Evolutionary conservation across 164 flowering plant species (phyloP), one percentile per base, ranked within the genome.

Genomic region (Litsea cubeba): DNA sequence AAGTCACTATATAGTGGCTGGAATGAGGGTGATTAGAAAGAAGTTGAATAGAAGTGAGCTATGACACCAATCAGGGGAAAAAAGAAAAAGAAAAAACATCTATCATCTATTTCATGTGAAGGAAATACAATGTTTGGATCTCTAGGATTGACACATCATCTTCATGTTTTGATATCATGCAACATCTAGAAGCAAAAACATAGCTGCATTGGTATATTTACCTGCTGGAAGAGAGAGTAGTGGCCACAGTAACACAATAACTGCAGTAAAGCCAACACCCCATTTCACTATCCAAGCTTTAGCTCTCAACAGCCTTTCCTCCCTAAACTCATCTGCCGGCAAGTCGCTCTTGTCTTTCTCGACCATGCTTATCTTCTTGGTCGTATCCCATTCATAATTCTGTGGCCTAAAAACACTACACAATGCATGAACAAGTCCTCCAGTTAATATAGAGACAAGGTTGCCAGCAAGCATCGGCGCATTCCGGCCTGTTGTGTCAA

Each of bases 401-500:
- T 95, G 97, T 30, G 99, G 97, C 87, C 85, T 65, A 57, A 87
- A 11, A 24, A 88, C 30, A 73, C 99, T 95, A 60, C 89, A 89
- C 1, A 83, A 49, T 18, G 88, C 93, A 78, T 95, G 99, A 79
- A 95, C 70, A 6, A 82, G 83, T 71, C 97, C 99, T 32, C 99
- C 93, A 2, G 83, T 82, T 12, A 95, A 84, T 75, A 91, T 89
- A 1, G 99, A 91, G 5, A 95, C 97, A 23, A 95, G 90, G 74
- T 95, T 95, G 26, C 99, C 97, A 11, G 93, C 94, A 20, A 95
- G 91, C 97, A 93, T 93, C 11, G 99, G 99, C 11, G 95, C 97
- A 76, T 95, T 93, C 49, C 95, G 71, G 1, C 99, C 99, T 2
- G 99, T 95, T 10, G 99, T 93, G 78, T 95, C 97, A 17, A 95